Conservation (phyloP, 78 protist species). For the Chrysochromulina parva region DNA sequence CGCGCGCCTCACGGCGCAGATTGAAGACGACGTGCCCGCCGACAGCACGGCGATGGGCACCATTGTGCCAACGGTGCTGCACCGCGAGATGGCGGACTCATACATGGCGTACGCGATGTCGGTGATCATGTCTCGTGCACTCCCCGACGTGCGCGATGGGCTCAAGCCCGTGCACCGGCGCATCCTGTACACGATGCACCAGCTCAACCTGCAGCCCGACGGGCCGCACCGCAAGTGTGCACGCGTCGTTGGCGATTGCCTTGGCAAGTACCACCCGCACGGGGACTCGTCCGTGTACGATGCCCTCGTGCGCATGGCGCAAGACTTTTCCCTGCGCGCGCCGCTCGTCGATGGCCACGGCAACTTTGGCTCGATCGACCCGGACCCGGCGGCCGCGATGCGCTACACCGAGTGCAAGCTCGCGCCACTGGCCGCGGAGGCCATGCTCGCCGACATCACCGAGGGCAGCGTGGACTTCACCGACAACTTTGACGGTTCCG, state of each 20-base stretch:
- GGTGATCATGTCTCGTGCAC: background rate
- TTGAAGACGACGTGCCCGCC: no score
- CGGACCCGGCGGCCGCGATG: constrained; percentile 43
- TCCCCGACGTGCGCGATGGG: constrained; percentile 30
- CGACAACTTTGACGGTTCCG: constrained; percentile 25
- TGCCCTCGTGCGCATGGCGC: constrained; percentile 45
- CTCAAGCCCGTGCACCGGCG: constrained; percentile 31
- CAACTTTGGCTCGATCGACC: constrained; percentile 32
- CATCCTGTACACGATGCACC: constrained; percentile 29
- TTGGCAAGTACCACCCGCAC: constrained; percentile 48
- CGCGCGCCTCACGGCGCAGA: no score
- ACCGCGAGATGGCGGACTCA: background rate
- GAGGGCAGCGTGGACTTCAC: background rate
- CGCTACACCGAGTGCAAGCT: constrained; percentile 32
- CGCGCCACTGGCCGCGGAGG: background rate
- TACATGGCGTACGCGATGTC: background rate
- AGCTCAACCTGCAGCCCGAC: constrained; percentile 18
- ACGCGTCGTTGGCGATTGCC: constrained; percentile 37
- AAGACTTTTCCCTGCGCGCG: background rate
- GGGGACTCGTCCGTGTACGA: constrained; percentile 41
- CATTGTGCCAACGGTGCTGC: background rate
- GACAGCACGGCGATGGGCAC: background rate
- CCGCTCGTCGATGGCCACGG: constrained; percentile 43
- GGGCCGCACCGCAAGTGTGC: constrained; percentile 31
- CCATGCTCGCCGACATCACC: background rate